These are phyloP conservation scores for Saccharomyces hybrid DNA, from an alignment of 1,139 yeast genomes.

Conservation along the genomic window DNA sequence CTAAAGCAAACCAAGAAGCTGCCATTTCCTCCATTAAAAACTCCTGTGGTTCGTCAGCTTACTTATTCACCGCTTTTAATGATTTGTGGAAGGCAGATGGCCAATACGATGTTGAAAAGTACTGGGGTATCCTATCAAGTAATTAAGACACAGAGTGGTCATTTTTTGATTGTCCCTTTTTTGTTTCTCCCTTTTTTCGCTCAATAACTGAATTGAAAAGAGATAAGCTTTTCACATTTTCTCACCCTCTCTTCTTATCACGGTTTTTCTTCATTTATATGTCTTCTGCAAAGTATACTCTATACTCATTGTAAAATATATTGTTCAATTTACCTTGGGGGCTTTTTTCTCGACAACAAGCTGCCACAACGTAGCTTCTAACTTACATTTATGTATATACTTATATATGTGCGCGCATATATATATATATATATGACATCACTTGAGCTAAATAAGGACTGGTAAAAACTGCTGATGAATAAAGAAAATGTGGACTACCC, in stretches of 20 bases:
- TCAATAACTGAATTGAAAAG: neutral
- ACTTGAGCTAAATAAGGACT: neutral
- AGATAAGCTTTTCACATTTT: neutral
- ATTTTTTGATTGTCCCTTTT: neutral
- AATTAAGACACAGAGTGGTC: neutral
- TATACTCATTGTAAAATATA: neutral
- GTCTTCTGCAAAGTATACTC: neutral
- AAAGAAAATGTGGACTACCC: neutral
- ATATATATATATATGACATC: neutral
- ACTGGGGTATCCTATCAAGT: slow-evolving; percentile 52
- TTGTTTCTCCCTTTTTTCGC: neutral
- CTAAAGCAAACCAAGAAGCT: slow-evolving; percentile 49
- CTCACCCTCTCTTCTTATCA: neutral
- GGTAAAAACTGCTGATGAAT: neutral
- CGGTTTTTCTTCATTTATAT: neutral
- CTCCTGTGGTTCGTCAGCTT: slow-evolving; percentile 47
- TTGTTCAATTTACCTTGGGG: neutral
- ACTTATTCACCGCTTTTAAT: slow-evolving; percentile 65
- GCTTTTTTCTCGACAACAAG: too few relatives aligned
- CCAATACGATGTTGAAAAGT: slow-evolving; percentile 56
- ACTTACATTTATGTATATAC: neutral
- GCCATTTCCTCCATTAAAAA: slow-evolving; percentile 52
- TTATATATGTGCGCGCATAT: neutral
- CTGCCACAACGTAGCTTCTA: too few relatives aligned
- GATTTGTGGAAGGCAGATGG: slow-evolving; percentile 76